Conservation (phyloP, 257 asterid genomes). For the Linderniella brevidens region DNA sequence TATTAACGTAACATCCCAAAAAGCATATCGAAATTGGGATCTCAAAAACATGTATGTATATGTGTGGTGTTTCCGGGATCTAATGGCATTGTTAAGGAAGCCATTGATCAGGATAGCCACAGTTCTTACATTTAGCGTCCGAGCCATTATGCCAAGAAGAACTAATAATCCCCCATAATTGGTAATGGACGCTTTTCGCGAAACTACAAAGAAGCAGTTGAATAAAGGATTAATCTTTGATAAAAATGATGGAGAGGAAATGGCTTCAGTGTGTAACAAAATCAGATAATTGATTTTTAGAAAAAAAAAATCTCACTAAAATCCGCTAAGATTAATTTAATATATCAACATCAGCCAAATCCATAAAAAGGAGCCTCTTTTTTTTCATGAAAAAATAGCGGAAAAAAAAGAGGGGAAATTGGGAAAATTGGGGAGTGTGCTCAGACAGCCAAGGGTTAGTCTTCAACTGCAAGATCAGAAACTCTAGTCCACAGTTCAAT, state of each 20-base stretch:
- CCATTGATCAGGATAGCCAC: conserved; percentile 76
- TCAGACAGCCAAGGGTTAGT: conserved; percentile 64
- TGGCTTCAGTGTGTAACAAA: conserved; percentile 76
- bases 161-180: conserved; percentile 48
- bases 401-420: too few relatives aligned
- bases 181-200: conserved; percentile 82
- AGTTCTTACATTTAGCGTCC: conserved; percentile 30
- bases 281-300: conserved; percentile 33
- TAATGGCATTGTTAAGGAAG: conserved; percentile 21
- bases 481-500: conserved; percentile 34
- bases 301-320: conserved; percentile 37
- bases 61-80: conserved; percentile 77
- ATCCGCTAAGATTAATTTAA: conserved; percentile 57
- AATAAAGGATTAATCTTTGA: not conserved
- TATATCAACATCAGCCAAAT: conserved; percentile 40
- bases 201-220: not conserved
- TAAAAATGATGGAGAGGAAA: not conserved
- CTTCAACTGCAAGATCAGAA: conserved; percentile 35
- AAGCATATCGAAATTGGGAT: too few relatives aligned
- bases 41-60: too few relatives aligned
- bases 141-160: conserved; percentile 62
- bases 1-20: too few relatives aligned
- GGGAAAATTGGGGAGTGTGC: conserved; percentile 15
- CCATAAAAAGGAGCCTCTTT: too few relatives aligned
- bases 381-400: not conserved